A percentile compares a stretch with the other conserved stretches of the same genome.
Evolutionary conservation across 148 eudicot species (phyloP).

Genomic region (Chenopodium suecicum): DNA sequence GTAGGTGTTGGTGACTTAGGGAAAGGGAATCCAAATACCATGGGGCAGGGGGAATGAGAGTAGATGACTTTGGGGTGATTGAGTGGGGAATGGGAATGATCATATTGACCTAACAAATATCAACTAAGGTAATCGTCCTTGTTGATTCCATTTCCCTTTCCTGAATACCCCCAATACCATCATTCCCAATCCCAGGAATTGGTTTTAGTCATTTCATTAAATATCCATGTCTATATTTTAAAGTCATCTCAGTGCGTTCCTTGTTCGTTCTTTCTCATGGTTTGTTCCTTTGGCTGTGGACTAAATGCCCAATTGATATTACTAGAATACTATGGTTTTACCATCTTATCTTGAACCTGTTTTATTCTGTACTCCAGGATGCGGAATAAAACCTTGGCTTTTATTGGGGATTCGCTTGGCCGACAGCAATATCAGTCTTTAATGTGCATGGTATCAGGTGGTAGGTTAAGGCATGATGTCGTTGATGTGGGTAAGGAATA

Average conservation of each 20-base stretch:
- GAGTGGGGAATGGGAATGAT: no score
- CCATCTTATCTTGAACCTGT: conserved; percentile 17
- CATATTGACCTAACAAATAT: no score
- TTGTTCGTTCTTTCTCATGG: not conserved
- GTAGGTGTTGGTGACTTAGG: no score
- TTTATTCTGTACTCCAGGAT: conserved; percentile 48
- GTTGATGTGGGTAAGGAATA: conserved; percentile 74
- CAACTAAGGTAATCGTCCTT: no score
- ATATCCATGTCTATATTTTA: not conserved
- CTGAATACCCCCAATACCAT: no score
- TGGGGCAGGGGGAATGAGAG: no score
- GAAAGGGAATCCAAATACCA: no score
- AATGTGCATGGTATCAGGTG: conserved; percentile 88
- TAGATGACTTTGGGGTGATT: no score
- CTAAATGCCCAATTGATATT: not conserved
- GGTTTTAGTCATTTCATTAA: not conserved
- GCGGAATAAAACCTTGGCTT: conserved; percentile 82
- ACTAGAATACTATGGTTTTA: not conserved
- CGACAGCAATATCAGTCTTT: conserved; percentile 95
- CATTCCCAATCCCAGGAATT: not conserved
- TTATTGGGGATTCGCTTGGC: conserved; percentile 89
- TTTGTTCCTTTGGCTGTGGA: not conserved
- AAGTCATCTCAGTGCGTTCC: not conserved
- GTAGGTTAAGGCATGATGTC: conserved; percentile 58
- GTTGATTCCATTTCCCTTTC: no score